These are phyloP conservation scores for Septoria petroselini DNA, from an alignment of 2,329 filamentous ascomycete species.

Conservation along the genomic window DNA sequence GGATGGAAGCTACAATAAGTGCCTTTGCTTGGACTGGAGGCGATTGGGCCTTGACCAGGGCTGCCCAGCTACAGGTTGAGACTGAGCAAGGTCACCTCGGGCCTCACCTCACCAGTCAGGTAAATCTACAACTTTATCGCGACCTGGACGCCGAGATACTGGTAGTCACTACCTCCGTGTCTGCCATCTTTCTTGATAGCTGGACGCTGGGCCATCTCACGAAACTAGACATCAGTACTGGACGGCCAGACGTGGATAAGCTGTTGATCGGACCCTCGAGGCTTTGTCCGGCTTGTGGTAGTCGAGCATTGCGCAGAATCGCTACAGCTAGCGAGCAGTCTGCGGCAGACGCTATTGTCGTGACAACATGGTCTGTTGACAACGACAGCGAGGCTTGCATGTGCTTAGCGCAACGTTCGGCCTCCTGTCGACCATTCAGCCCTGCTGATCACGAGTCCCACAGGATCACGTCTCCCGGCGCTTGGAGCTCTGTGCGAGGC, in stretches of 20 bases:
- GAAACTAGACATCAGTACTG: slow-evolving; percentile 19
- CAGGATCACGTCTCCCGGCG: slow-evolving; percentile 19
- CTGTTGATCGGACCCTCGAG: slow-evolving; percentile 35
- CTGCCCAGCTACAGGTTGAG: slow-evolving; percentile 18
- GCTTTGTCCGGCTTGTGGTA: slow-evolving; percentile 52
- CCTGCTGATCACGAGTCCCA: slow-evolving; percentile 16
- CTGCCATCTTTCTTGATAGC: slow-evolving; percentile 25
- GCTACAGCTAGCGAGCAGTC: slow-evolving; percentile 56
- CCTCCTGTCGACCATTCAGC: slow-evolving; percentile 19
- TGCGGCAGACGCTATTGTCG: slow-evolving; percentile 13
- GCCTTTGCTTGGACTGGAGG: slow-evolving; percentile 21
- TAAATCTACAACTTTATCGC: slow-evolving; percentile 23
- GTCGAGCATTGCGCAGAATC: slow-evolving; percentile 59
- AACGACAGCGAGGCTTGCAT: slow-evolving; percentile 32
- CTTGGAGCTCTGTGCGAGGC: slow-evolving; percentile 26
- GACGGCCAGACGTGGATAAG: slow-evolving; percentile 11
- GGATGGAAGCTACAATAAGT: slow-evolving; percentile 27
- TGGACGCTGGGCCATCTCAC: slow-evolving; percentile 22
- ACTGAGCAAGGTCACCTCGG: slow-evolving; percentile 9
- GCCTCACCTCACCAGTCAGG: slow-evolving; percentile 22
- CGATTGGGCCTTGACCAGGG: slow-evolving; percentile 20
- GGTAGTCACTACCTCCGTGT: slow-evolving; percentile 20
- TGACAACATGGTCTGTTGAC: slow-evolving; percentile 30
- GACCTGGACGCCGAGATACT: slow-evolving; percentile 29
- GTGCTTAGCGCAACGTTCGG: slow-evolving; percentile 24